Conservation (phyloP, 2,329 filamentous ascomycete genomes). For the Pseudonectria buxi region DNA sequence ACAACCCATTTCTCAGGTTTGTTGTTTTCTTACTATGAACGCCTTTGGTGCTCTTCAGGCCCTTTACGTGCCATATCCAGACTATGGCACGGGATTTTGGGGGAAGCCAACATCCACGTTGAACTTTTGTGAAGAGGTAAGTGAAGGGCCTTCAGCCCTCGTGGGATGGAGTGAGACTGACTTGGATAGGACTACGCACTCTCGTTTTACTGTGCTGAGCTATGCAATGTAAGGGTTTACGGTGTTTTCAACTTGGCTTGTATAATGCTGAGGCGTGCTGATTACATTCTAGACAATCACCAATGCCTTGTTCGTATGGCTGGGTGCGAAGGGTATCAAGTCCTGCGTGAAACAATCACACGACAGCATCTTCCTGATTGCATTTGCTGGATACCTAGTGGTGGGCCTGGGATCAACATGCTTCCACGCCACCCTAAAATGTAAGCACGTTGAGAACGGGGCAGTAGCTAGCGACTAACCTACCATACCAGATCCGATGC, state of each 20-base stretch:
- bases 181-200: constrained; percentile 52
- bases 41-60: constrained; percentile 8
- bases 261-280: not conserved
- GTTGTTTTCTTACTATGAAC: constrained; percentile 5
- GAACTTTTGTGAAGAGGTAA: constrained; percentile 75
- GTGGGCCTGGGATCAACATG: constrained; percentile 50
- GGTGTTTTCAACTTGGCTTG: not conserved
- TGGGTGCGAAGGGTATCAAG: constrained; percentile 67
- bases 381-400: constrained; percentile 46
- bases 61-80: constrained; percentile 36
- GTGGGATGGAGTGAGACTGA: not conserved
- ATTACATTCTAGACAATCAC: constrained; percentile 56
- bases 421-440: constrained; percentile 52
- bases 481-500: constrained; percentile 45
- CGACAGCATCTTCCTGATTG: constrained; percentile 66
- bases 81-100: constrained; percentile 52
- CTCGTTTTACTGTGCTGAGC: constrained; percentile 68
- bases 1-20: too few relatives aligned
- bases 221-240: constrained; percentile 50
- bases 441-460: constrained; percentile 26
- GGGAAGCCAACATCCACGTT: constrained; percentile 63
- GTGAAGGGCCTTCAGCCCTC: constrained; percentile 5
- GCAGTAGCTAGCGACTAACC: not conserved
- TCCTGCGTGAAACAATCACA: constrained; percentile 69
- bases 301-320: constrained; percentile 73